These are phyloP conservation scores for Leonotis leonurus DNA, from an alignment of 257 asterid species.

Conservation along the genomic window DNA sequence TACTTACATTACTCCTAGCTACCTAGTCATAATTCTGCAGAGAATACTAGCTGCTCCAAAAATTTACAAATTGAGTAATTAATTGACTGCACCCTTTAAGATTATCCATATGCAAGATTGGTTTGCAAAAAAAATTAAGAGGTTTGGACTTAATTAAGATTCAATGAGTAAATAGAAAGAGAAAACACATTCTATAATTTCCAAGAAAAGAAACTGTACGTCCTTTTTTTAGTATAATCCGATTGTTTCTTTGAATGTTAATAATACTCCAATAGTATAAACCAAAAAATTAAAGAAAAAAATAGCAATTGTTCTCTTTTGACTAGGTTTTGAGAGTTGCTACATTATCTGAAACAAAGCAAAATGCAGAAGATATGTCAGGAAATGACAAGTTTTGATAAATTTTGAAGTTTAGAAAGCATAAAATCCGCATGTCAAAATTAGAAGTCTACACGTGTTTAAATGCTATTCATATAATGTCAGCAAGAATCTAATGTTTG, in stretches of 20 bases:
- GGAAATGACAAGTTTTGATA: background rate
- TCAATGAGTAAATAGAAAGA: background rate
- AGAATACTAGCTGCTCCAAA: background rate
- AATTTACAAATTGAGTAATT: background rate
- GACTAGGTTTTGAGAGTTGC: background rate
- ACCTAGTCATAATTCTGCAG: background rate
- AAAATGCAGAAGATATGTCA: background rate
- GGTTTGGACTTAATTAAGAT: background rate
- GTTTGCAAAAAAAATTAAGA: too few species aligned
- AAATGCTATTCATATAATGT: background rate
- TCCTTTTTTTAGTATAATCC: background rate
- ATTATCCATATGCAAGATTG: background rate
- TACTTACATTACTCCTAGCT: background rate
- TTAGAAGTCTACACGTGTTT: constrained; percentile 13
- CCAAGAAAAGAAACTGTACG: background rate
- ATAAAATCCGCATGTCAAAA: constrained; percentile 16
- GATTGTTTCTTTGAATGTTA: background rate
- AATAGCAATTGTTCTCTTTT: background rate
- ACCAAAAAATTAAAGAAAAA: background rate
- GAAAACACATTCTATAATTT: background rate
- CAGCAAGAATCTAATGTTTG: constrained; percentile 7
- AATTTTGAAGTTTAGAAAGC: background rate
- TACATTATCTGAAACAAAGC: background rate
- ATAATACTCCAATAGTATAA: background rate
- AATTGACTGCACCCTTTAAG: background rate